Evolutionary conservation across 495 filamentous ascomycete species (phyloP), one percentile per base, ranked within the genome.

Genomic region (Penicillium cosmopolitanum): DNA sequence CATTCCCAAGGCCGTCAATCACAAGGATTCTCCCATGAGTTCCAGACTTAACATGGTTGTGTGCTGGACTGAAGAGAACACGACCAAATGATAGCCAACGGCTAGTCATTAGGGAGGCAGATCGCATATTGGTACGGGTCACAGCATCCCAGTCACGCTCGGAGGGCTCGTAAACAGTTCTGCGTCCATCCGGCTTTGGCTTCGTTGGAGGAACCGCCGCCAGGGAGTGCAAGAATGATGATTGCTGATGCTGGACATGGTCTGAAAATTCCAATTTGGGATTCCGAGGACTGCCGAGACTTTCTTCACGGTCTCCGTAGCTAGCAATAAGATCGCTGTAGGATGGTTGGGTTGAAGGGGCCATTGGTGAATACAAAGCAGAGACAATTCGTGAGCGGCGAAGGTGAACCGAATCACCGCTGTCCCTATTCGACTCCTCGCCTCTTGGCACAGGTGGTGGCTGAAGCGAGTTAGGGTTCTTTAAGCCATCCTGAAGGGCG

Each of bases 41-140:
- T 33, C 75, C 87, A 7, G 84, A 81, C 40, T 86, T 85, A 36
- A 97, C 82, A 53, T 91, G 89, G 23, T 89, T 87, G 56, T 96
- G 89, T 16, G 92, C 91, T 5, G 96, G 95, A 64, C 91, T 96
- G 75, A 99, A 96, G 9, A 99, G 84, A 0, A 98, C 93, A 53
- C 93, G 87, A 13, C 95, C 95, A 73, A 97, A 98, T 8, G 92
- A 94, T 21, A 99, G 82, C 93, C 94, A 98, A 58, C 86, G 84
- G 70, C 86, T 89, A 1, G 88, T 88, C 85, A 89, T 89, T 15
- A 92, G 72, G 10, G 89, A 88, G 35, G 88, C 91, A 5, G 93
- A 92, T 12, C 92, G 83, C 53, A 97, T 85, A 73, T 96, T 95
- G 46, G 90, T 90, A 55, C 89, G 86, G 0, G 89, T 85, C 15